Evolutionary conservation across 164 flowering plant species (phyloP).

Genomic region (Aristolochia californica): DNA sequence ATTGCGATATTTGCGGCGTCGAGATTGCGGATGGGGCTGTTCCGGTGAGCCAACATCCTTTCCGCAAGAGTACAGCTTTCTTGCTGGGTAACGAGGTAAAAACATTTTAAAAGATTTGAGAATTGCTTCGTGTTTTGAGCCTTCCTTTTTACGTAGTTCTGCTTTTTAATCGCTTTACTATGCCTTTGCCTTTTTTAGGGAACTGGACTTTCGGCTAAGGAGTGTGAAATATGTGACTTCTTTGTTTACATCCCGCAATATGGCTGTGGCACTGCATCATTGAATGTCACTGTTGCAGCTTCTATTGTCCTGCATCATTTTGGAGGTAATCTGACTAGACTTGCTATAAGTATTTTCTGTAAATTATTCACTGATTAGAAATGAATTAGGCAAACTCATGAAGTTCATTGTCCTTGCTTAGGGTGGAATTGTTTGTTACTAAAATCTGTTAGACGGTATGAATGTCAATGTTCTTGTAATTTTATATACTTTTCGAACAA

Average conservation of each 20-base stretch:
- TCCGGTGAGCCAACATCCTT: slow-evolving; percentile 82
- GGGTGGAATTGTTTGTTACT: slow-evolving; percentile 48
- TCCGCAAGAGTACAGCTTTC: slow-evolving; percentile 83
- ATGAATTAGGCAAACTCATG: too few relatives aligned
- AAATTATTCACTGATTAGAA: too few relatives aligned
- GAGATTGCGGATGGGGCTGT: slow-evolving; percentile 62
- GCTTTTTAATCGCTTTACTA: neutral
- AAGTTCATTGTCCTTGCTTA: slow-evolving; percentile 19
- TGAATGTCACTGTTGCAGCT: slow-evolving; percentile 97
- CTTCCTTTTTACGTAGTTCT: too few relatives aligned
- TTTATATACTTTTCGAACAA: neutral
- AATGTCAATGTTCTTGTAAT: neutral
- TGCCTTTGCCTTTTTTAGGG: slow-evolving; percentile 35
- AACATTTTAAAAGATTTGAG: neutral
- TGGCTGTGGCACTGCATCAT: slow-evolving; percentile 96
- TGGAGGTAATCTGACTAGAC: too few relatives aligned
- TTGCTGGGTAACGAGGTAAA: slow-evolving; percentile 88
- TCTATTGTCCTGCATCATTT: slow-evolving; percentile 71
- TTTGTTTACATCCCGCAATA: slow-evolving; percentile 95
- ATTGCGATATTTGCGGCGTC: too few relatives aligned
- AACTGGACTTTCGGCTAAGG: slow-evolving; percentile 16
- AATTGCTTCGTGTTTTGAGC: neutral
- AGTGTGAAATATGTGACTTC: slow-evolving; percentile 89
- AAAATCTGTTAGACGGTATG: neutral
- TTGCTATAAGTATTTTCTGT: too few relatives aligned